Conservation (phyloP, 192 early-diverging fungal genomes). For the Linnemannia hyalina region DNA sequence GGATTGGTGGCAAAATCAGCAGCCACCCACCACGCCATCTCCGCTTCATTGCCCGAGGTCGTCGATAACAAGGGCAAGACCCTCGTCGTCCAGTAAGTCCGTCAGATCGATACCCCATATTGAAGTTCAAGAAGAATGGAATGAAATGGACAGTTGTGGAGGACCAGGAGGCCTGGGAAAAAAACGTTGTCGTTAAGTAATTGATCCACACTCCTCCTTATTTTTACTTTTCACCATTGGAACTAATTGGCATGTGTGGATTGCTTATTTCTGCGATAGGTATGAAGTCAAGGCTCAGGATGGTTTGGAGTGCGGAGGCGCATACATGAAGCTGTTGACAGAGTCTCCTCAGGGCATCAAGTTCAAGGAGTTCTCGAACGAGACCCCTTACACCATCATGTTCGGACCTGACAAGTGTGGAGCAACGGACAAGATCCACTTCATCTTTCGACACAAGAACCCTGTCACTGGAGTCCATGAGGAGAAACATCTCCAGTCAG, state of each 20-base stretch:
- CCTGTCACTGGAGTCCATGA: slow-evolving; percentile 82
- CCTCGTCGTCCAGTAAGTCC: slow-evolving; percentile 80
- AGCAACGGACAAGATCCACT: slow-evolving; percentile 87
- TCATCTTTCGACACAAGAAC: slow-evolving; percentile 94
- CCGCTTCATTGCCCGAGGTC: slow-evolving; percentile 72
- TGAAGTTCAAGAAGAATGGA: not conserved
- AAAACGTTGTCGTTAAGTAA: not conserved
- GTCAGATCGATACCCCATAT: not conserved
- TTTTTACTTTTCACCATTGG: not conserved
- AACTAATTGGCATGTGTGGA: not conserved
- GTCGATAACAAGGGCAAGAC: slow-evolving; percentile 78
- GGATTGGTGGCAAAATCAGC: slow-evolving; percentile 84
- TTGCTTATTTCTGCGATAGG: slow-evolving; percentile 15
- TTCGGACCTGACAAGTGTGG: slow-evolving; percentile 95
- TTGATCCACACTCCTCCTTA: too few species aligned
- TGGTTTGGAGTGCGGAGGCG: slow-evolving; percentile 89
- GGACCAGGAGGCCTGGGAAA: not conserved
- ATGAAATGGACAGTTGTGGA: not conserved
- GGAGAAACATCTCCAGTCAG: slow-evolving; percentile 84
- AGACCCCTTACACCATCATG: slow-evolving; percentile 87
- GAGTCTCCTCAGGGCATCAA: slow-evolving; percentile 65
- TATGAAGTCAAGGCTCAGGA: slow-evolving; percentile 91
- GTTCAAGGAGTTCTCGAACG: slow-evolving; percentile 78
- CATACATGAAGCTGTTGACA: slow-evolving; percentile 90
- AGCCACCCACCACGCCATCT: slow-evolving; percentile 89